Evolutionary conservation across 2,329 filamentous ascomycete genomes (phyloP).

Genomic region (Dactylellina sp.): DNA sequence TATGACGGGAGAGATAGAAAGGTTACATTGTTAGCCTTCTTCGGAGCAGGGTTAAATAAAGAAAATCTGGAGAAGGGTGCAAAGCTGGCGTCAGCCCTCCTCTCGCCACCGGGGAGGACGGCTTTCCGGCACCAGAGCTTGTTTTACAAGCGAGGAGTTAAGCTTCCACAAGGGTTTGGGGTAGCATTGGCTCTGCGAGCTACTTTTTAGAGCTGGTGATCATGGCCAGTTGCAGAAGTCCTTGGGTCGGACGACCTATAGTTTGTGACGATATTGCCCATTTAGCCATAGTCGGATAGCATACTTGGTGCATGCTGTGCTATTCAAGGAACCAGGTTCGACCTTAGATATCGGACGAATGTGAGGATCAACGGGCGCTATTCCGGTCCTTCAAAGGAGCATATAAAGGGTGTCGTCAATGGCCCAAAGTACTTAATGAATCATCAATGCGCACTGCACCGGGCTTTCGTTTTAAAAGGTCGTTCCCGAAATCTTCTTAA

Average conservation of each 20-base stretch:
- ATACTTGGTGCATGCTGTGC: conserved; percentile 13
- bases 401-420: conserved; percentile 16
- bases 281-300: conserved; percentile 37
- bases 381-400: conserved; percentile 20
- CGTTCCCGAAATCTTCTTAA: too few relatives aligned
- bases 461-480: too few relatives aligned
- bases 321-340: conserved; percentile 18
- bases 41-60: background rate
- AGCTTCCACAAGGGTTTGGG: conserved; percentile 52
- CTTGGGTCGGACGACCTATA: conserved; percentile 8
- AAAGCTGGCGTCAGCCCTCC: conserved; percentile 31
- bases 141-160: conserved; percentile 54
- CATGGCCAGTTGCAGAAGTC: conserved; percentile 18
- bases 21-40: conserved; percentile 17
- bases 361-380: conserved; percentile 24
- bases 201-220: conserved; percentile 15
- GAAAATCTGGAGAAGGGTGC: background rate
- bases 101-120: conserved; percentile 41
- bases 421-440: too few relatives aligned
- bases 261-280: conserved; percentile 35
- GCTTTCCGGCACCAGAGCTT: conserved; percentile 53
- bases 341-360: conserved; percentile 22
- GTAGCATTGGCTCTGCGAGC: conserved; percentile 28
- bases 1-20: background rate
- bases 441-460: too few relatives aligned